phyloP scores from a whole-genome alignment of 495 filamentous ascomycete genomes.

The Chlorociboria aeruginascens region DNA sequence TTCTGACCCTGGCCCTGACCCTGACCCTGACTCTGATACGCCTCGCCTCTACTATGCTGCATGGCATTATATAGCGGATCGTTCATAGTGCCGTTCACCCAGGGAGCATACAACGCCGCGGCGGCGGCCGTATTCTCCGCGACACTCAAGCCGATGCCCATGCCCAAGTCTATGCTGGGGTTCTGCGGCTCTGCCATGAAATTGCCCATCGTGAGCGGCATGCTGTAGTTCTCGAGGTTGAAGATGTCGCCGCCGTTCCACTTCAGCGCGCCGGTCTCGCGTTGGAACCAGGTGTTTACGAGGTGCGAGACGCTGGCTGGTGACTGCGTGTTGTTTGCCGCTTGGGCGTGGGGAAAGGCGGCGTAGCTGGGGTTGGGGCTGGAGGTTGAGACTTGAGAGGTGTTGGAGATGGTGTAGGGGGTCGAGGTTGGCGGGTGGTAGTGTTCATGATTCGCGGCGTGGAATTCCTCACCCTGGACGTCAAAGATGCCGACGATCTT shows the following conservation, averaged over 20 bases:
- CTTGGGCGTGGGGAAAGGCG: neutral
- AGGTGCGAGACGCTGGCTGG: neutral
- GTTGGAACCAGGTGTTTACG: constrained; percentile 14
- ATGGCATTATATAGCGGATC: no score
- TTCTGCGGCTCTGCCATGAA: neutral
- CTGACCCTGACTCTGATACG: neutral
- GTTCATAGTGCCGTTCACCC: no score
- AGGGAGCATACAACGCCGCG: neutral
- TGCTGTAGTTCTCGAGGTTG: constrained; percentile 7
- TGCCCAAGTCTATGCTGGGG: neutral
- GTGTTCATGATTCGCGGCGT: neutral
- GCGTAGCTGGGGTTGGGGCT: neutral
- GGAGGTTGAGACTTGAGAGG: neutral
- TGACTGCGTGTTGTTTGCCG: neutral
- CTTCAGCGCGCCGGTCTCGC: constrained; percentile 9
- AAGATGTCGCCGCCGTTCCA: constrained; percentile 19
- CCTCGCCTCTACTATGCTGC: neutral
- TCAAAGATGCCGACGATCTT: constrained; percentile 21
- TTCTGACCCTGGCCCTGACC: no score
- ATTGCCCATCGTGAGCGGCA: neutral
- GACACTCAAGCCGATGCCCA: neutral
- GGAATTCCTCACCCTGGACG: neutral
- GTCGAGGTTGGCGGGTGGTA: no score
- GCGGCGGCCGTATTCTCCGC: neutral
- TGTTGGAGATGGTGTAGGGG: no score